Base-by-base conservation (phyloP, 2,329 filamentous ascomycete genomes). In the Penicillium frequentans region DNA sequence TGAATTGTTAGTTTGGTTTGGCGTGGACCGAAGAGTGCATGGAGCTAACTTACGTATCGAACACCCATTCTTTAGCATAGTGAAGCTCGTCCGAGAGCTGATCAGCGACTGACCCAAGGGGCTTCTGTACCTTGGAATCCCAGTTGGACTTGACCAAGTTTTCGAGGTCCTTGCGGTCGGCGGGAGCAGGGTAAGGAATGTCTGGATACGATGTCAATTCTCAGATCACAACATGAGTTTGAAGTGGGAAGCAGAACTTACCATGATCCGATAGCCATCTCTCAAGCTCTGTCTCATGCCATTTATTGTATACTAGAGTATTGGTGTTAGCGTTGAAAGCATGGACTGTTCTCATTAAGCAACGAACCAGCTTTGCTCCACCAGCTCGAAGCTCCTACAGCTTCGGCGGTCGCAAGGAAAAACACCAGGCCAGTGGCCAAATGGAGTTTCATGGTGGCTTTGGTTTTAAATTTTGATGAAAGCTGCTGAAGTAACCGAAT, bases 221-320 rank as follows among this genome's bases (percentile, higher is more conserved):
- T 39, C 14, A 44, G 37, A 33, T 24, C 19, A 23, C 13, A 31
- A 45, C 16, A 39, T 29, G 24, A 49, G 1, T 11, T 19, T 2
- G 3, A 24, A 42, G 16, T 45, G 3, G 9, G n/a, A n/a, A 29
- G 39, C 31, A 44, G 16, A 5, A 21, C 59, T 44, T 64, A 77
- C 75, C 86, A 78, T 98, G 85, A 73, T 99, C 95, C 29, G 90
- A 90, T 49, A 99, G 86, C 95, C 95, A 99, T 70, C 93, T 86
- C 80, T 99, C 93, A 29, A 99, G 86, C 82, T 99, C 95, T 23
- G 91, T 96, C 81, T 98, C 89, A 70, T 98, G 93, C 95, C 95
- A 99, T 75, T 95, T 97, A 80, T 98, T 97, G 83, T 98, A 98
- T 16, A 89, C 93, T 96, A 70, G 56, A n/a, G 50, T 23, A 19